Evolutionary conservation across 140 eudicot species (phyloP).

Genomic region (Cichorium intybus): DNA sequence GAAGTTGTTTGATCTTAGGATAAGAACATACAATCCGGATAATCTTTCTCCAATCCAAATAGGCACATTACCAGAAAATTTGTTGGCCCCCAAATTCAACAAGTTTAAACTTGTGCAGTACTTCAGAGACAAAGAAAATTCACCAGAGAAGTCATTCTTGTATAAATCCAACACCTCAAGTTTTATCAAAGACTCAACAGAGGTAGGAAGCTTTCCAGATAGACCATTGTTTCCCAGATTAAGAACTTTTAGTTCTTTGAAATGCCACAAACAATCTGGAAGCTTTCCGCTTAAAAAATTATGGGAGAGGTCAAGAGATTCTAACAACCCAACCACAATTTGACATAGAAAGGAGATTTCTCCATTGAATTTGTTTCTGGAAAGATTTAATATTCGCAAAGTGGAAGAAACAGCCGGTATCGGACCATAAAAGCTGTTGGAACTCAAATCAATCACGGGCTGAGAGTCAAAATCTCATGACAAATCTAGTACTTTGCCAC

Average conservation of each 20-base stretch:
- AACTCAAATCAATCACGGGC: neutral
- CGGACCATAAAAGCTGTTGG: conserved; percentile 12
- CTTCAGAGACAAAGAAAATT: too few relatives aligned
- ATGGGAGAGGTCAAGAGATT: conserved; percentile 10
- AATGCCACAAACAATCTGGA: neutral
- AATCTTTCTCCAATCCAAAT: conserved; percentile 6
- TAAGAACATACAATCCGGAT: neutral
- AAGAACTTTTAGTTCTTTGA: conserved; percentile 3
- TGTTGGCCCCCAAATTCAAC: conserved; percentile 18
- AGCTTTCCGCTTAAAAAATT: neutral
- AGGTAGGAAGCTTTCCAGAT: conserved; percentile 16
- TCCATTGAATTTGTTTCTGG: conserved; percentile 15
- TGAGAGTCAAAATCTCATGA: neutral
- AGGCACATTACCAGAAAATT: conserved; percentile 1
- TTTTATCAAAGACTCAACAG: conserved; percentile 5
- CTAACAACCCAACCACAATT: neutral
- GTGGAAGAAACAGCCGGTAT: conserved; percentile 11
- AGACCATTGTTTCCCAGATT: conserved; percentile 20
- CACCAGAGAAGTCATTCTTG: neutral
- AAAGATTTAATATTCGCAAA: conserved; percentile 2
- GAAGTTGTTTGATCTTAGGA: conserved; percentile 2
- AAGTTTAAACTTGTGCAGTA: neutral
- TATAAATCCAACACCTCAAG: conserved; percentile 9
- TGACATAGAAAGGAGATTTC: conserved; percentile 9
- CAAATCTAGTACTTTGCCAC: neutral